phyloP scores from a whole-genome alignment of 768 basidiomycete species.

The Suillus americanus region DNA sequence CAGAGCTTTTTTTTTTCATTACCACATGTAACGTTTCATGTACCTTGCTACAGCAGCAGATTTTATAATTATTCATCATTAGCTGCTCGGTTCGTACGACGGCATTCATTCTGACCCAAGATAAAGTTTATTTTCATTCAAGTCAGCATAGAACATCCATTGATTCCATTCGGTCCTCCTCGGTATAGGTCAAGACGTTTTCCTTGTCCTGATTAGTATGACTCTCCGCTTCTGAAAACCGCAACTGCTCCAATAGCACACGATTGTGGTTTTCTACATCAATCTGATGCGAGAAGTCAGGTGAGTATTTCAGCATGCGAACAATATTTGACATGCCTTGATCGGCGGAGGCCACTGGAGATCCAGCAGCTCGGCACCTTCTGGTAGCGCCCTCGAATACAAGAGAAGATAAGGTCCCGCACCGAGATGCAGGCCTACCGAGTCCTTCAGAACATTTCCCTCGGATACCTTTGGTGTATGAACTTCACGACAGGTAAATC shows the following conservation, averaged over 20 bases:
- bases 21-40: neutral
- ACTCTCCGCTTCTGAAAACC: neutral
- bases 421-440: slow-evolving; percentile 68
- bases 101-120: neutral
- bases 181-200: neutral
- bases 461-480: slow-evolving; percentile 58
- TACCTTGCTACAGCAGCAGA: neutral
- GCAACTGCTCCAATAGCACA: neutral
- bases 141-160: slow-evolving; percentile 1
- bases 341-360: slow-evolving; percentile 27
- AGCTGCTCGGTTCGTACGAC: neutral
- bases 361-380: slow-evolving; percentile 19
- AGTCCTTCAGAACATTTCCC: slow-evolving; percentile 65
- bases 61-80: neutral
- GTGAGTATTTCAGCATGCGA: slow-evolving; percentile 5
- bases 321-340: neutral
- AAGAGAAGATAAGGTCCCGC: slow-evolving; percentile 81
- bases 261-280: slow-evolving; percentile 2
- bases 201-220: neutral
- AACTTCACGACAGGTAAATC: neutral
- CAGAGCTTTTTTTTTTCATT: neutral
- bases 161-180: neutral
- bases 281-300: slow-evolving; percentile 23
- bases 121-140: neutral
- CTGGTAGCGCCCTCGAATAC: slow-evolving; percentile 46